phyloP scores from a whole-genome alignment of 1,139 yeast species.

The Yamadazyma atmosphaerica region DNA sequence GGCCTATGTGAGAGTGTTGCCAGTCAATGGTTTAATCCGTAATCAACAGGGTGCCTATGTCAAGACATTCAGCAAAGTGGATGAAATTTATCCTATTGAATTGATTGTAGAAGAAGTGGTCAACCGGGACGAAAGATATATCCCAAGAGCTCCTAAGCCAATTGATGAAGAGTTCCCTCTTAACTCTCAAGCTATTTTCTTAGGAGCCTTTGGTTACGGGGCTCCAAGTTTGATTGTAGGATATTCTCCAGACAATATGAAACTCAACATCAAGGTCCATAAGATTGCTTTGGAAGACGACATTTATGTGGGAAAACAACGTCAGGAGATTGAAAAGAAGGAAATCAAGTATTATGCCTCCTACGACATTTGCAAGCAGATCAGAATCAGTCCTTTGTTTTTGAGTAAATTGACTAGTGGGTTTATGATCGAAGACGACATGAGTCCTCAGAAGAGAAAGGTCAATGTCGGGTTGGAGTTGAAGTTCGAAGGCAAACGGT shows the following conservation, averaged over 20 bases:
- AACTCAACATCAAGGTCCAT: slow-evolving; percentile 52
- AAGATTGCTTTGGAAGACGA: slow-evolving; percentile 54
- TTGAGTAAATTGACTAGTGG: slow-evolving; percentile 79
- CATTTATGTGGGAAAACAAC: slow-evolving; percentile 61
- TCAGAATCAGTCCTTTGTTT: slow-evolving; percentile 62
- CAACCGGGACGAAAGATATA: slow-evolving; percentile 72
- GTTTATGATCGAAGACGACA: slow-evolving; percentile 57
- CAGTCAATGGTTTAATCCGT: slow-evolving; percentile 79
- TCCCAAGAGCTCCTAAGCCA: slow-evolving; percentile 74
- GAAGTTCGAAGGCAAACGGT: slow-evolving; percentile 76
- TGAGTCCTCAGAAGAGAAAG: slow-evolving; percentile 32
- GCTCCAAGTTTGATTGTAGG: slow-evolving; percentile 77
- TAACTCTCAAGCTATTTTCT: slow-evolving; percentile 70
- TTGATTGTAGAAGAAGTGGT: slow-evolving; percentile 73
- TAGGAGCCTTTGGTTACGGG: slow-evolving; percentile 90
- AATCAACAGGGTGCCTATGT: slow-evolving; percentile 72
- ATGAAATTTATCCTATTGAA: slow-evolving; percentile 70
- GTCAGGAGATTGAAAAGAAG: slow-evolving; percentile 57
- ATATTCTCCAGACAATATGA: slow-evolving; percentile 50
- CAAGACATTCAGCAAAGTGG: slow-evolving; percentile 58
- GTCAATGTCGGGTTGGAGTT: slow-evolving; percentile 82
- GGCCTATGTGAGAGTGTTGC: slow-evolving; percentile 64
- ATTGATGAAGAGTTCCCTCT: slow-evolving; percentile 80
- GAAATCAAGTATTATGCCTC: slow-evolving; percentile 67
- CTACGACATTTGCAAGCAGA: slow-evolving; percentile 58